Percentiles rank a stretch among this genome's conserved stretches.
These are phyloP conservation scores for Alisma plantagoaquatica DNA, from an alignment of 106 monocot species.

Conservation along the genomic window DNA sequence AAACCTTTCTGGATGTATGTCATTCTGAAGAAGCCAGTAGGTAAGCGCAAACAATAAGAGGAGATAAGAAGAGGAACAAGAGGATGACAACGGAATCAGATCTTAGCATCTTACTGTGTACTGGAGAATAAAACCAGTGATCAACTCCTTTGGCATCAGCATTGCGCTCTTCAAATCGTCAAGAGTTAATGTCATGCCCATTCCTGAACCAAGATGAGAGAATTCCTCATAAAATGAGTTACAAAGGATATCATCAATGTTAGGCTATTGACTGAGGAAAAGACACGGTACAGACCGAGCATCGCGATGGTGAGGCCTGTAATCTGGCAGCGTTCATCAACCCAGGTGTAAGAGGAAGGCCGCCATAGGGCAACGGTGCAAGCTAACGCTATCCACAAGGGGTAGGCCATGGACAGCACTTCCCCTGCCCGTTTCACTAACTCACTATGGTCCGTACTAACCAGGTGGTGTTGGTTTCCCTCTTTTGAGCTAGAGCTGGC, in stretches of 20 bases:
- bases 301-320: slow-evolving; percentile 80
- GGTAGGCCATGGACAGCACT: slow-evolving; percentile 61
- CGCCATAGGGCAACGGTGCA: slow-evolving; percentile 44
- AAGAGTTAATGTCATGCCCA: slow-evolving; percentile 93
- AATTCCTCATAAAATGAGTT: too few relatives aligned
- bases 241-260: too few relatives aligned
- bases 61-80: too few relatives aligned
- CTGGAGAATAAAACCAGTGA: slow-evolving; percentile 76
- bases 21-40: too few relatives aligned
- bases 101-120: slow-evolving; percentile 40
- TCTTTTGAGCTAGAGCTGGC: too few relatives aligned
- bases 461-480: too few relatives aligned
- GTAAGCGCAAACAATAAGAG: too few relatives aligned
- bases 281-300: too few relatives aligned
- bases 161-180: slow-evolving; percentile 64
- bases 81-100: neutral
- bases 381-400: slow-evolving; percentile 66
- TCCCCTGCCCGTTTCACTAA: slow-evolving; percentile 59
- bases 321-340: slow-evolving; percentile 47
- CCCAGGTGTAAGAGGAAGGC: slow-evolving; percentile 58
- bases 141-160: slow-evolving; percentile 79
- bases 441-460: too few relatives aligned
- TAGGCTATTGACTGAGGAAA: too few relatives aligned
- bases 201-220: slow-evolving; percentile 39
- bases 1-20: too few relatives aligned